Conservation (phyloP, 75 land plant genomes). For the Sequoiadendron giganteum region DNA sequence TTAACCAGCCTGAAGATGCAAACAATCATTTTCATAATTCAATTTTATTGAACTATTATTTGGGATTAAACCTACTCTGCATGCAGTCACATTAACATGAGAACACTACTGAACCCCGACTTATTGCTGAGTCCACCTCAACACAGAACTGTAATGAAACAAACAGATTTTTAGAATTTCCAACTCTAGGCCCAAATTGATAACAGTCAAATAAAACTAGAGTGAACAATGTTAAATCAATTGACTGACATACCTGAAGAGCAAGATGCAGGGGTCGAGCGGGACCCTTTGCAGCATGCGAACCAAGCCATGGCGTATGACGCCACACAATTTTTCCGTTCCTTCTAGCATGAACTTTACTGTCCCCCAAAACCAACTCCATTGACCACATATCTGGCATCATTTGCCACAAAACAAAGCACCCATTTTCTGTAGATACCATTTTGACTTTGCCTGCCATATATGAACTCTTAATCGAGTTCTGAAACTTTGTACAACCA, state of each 20-base stretch:
- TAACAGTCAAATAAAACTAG: background rate
- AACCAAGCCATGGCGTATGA: constrained; percentile 59
- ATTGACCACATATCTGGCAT: constrained; percentile 74
- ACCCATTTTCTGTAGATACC: constrained; percentile 46
- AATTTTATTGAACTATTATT: background rate
- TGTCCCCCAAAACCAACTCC: constrained; percentile 68
- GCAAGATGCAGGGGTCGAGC: constrained; percentile 76
- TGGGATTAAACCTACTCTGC: background rate
- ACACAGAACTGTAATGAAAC: background rate
- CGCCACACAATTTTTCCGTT: constrained; percentile 79
- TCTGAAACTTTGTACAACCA: constrained; percentile 56
- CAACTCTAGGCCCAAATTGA: background rate
- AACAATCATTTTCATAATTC: background rate
- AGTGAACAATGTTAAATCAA: no score
- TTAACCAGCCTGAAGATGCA: background rate
- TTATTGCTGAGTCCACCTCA: background rate
- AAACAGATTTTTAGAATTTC: background rate
- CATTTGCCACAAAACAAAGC: constrained; percentile 82
- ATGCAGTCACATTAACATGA: background rate
- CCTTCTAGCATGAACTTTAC: constrained; percentile 72
- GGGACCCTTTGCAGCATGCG: constrained; percentile 59
- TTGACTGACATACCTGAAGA: constrained; percentile 51
- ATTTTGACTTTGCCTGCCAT: constrained; percentile 63
- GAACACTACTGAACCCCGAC: background rate
- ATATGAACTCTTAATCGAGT: constrained; percentile 62